These are phyloP conservation scores for Globisporangium nodosum DNA, from an alignment of 352 stramenopile genomes.

Conservation along the genomic window DNA sequence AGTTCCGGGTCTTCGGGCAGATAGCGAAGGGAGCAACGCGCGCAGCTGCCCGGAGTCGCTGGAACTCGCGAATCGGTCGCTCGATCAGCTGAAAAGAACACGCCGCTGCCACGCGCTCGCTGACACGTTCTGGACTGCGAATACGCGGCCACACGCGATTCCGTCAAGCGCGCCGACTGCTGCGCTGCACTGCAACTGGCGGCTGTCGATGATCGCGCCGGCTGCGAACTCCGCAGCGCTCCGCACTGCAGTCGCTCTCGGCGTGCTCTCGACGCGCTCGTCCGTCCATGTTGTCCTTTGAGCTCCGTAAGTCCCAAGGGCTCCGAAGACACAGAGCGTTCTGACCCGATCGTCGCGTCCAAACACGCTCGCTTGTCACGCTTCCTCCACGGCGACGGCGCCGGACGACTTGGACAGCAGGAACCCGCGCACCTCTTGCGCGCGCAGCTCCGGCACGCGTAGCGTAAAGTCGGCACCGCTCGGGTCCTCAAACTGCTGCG, in stretches of 20 bases:
- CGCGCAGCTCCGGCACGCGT: conserved; percentile 29
- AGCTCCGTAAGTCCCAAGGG: too few species aligned
- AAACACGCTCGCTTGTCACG: not conserved
- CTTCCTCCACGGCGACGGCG: conserved; percentile 12
- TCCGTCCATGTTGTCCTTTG: too few species aligned
- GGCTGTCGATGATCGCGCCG: too few species aligned
- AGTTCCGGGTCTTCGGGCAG: not conserved
- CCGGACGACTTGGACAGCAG: conserved; percentile 46
- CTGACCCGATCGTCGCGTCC: too few species aligned
- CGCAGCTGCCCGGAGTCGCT: not conserved
- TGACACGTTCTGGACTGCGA: conserved; percentile 7
- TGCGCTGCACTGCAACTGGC: not conserved
- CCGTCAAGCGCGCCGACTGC: not conserved
- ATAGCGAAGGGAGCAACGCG: too few species aligned
- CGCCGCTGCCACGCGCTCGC: not conserved
- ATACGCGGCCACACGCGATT: not conserved
- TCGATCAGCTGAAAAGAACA: not conserved
- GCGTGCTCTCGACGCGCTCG: too few species aligned
- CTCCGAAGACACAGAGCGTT: too few species aligned
- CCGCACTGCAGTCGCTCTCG: too few species aligned
- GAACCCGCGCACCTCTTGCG: conserved; percentile 26
- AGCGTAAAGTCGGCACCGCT: conserved; percentile 34
- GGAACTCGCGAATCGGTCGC: not conserved
- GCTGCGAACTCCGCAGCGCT: too few species aligned
- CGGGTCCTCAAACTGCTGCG: conserved; percentile 28